A percentile compares a stretch with the other conserved stretches of the same genome.
These are phyloP conservation scores for Silene uniflora DNA, from an alignment of 148 eudicot species.

Conservation along the genomic window DNA sequence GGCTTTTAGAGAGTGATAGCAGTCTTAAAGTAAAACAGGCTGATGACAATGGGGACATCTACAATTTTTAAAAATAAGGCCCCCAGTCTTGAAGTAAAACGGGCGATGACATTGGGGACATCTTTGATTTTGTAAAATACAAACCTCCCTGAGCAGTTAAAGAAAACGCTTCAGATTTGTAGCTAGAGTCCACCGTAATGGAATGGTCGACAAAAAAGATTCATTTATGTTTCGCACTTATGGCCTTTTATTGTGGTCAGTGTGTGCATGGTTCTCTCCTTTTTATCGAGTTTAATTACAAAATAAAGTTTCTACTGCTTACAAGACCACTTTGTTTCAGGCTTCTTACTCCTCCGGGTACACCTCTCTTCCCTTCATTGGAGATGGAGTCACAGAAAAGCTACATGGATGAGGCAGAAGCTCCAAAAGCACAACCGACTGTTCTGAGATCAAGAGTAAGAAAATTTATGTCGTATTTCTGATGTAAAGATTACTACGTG, in stretches of 20 bases:
- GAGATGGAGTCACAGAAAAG: constrained; percentile 52
- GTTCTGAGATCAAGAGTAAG: constrained; percentile 71
- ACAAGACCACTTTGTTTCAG: constrained; percentile 35
- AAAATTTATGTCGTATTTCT: background rate
- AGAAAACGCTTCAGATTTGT: background rate
- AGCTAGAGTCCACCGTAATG: background rate
- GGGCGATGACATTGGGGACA: background rate
- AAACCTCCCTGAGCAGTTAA: background rate
- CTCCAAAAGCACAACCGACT: constrained; percentile 52
- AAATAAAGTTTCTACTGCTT: background rate
- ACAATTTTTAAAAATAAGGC: no score
- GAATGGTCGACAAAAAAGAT: no score
- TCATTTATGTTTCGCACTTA: no score
- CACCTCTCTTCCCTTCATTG: constrained; percentile 61
- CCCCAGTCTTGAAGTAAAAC: background rate
- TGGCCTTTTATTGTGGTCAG: no score
- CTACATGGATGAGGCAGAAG: constrained; percentile 41
- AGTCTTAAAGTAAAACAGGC: background rate
- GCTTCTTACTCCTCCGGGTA: constrained; percentile 81
- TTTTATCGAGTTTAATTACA: no score
- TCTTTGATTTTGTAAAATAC: background rate
- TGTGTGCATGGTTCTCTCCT: no score
- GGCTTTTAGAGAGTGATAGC: background rate
- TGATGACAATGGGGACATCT: background rate
- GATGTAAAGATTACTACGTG: background rate